phyloP scores from a whole-genome alignment of 2,329 filamentous ascomycete species.

The Hortaea werneckii region DNA sequence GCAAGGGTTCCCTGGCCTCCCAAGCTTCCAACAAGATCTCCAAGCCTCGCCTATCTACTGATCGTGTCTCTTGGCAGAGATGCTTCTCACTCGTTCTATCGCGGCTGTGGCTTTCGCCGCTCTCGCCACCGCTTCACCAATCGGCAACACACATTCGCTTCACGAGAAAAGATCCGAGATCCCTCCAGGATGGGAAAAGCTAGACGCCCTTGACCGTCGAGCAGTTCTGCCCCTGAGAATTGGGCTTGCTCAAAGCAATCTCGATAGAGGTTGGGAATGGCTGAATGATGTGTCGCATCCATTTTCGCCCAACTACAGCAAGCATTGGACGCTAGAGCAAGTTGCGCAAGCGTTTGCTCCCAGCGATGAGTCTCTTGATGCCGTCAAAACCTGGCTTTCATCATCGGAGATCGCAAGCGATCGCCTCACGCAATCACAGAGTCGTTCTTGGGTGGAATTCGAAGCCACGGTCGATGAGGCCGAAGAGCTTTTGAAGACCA shows the following conservation, averaged over 20 bases:
- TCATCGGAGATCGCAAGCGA: constrained; percentile 40
- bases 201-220: constrained; percentile 15
- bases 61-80: constrained; percentile 5
- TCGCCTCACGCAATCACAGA: constrained; percentile 41
- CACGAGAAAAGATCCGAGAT: constrained; percentile 22
- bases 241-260: constrained; percentile 25
- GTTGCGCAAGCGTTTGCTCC: constrained; percentile 33
- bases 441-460: constrained; percentile 46
- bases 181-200: constrained; percentile 21
- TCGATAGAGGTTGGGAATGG: constrained; percentile 23
- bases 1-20: not conserved
- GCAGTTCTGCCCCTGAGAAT: constrained; percentile 25
- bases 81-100: constrained; percentile 14
- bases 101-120: constrained; percentile 10
- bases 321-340: constrained; percentile 33
- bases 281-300: constrained; percentile 33
- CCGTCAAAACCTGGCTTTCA: constrained; percentile 46
- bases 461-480: constrained; percentile 45
- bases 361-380: constrained; percentile 35
- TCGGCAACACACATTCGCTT: constrained; percentile 14
- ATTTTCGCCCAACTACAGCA: constrained; percentile 28
- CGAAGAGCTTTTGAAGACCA: constrained; percentile 43
- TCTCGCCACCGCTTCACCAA: constrained; percentile 13
- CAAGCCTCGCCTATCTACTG: not conserved
- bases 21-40: not conserved